Evolutionary conservation across 2,329 filamentous ascomycete species (phyloP), one percentile per base, ranked within the genome.

Genomic region (Trichoderma endophyticum): DNA sequence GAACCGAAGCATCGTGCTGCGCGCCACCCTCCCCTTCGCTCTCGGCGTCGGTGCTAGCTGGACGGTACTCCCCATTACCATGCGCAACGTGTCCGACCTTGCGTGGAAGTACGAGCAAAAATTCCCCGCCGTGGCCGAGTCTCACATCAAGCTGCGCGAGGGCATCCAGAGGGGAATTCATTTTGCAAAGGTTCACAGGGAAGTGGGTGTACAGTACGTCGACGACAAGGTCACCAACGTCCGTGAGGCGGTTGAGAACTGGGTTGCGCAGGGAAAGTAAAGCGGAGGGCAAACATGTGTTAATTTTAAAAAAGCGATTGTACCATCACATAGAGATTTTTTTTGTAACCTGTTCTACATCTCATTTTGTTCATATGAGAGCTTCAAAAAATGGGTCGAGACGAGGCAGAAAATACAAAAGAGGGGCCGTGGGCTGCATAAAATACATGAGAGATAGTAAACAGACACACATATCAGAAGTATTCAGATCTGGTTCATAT

Each of bases 81-180:
- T 94, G 88, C 86, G 89, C 81, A 99, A 99, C 82, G 90, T 97
- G 32, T 90, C 91, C 57, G 91, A 95, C 79, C 85, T 98, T 79
- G 84, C 92, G 60, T 99, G 96, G 96, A 90, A 89, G 80, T 99
- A 96, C 81, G 96, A 99, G 90, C 89, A 97, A 87, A 90, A 88
- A 78, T 93, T 95, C 80, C 96, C 96, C 5, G 92, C 88, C 21
- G 81, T 99, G 70, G 92, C 94, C 21, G 91, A 97, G 77, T 89
- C 93, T 71, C 96, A 99, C 83, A 77, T 95, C 73, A 85, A 87
- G 78, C 85, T 92, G 67, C 90, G 91, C 73, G 89, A 93, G 78
- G 86, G 90, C 60, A 86, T 95, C 73, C 85, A 89, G 80, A 87
- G 90, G 79, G 90, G 92, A 72, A 89, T 90, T 84, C 86, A 89